Evolutionary conservation across 768 basidiomycete genomes (phyloP).

Genomic region (Suillus fuscotomentosus): DNA sequence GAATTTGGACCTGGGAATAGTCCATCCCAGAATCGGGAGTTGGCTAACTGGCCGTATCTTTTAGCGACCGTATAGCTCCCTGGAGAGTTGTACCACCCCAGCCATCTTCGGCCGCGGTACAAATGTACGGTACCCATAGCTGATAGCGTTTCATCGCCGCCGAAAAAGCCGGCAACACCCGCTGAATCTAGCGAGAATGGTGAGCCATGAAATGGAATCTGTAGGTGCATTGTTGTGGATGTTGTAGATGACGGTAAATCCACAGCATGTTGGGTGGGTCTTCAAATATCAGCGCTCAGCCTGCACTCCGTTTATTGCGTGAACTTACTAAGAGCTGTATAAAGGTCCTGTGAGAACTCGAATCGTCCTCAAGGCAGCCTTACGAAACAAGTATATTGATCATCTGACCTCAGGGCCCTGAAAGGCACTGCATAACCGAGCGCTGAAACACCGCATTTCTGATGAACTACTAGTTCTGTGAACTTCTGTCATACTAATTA

Average conservation of each 20-base stretch:
- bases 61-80: conserved; percentile 35
- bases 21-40: conserved; percentile 29
- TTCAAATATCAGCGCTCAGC: background rate
- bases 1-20: conserved; percentile 30
- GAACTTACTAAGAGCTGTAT: background rate
- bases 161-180: conserved; percentile 36
- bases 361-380: background rate
- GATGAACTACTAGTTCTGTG: background rate
- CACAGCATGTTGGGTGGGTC: background rate
- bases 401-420: no score
- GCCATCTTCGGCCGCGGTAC: conserved; percentile 28
- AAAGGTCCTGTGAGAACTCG: background rate
- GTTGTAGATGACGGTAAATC: background rate
- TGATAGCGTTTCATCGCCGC: conserved; percentile 36
- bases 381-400: background rate
- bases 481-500: background rate
- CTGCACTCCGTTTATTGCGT: background rate
- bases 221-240: background rate
- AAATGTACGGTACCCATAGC: conserved; percentile 37
- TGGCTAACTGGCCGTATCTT: conserved; percentile 29
- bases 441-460: background rate
- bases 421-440: background rate
- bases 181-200: conserved; percentile 26
- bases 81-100: conserved; percentile 38
- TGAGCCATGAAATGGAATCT: conserved; percentile 4